Conservation (phyloP, 192 early-diverging fungal genomes). For the Gorgonomyces haynaldii region DNA sequence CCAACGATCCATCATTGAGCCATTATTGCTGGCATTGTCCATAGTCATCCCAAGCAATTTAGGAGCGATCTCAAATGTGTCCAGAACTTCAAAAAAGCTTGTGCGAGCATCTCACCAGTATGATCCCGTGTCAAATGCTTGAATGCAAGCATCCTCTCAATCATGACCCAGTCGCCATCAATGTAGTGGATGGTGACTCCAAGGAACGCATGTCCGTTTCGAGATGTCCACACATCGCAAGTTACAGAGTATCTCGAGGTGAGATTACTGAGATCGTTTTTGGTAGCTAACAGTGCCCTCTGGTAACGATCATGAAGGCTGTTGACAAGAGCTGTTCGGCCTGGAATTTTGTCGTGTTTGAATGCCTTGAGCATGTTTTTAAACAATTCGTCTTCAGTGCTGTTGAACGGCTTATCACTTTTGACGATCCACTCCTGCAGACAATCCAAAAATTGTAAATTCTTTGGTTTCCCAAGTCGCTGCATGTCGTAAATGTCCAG, state of each 20-base stretch:
- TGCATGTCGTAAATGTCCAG: no score
- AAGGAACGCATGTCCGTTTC: neutral
- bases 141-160: neutral
- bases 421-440: no score
- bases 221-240: neutral
- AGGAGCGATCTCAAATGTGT: neutral
- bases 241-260: slow-evolving; percentile 1
- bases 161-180: neutral
- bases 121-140: neutral
- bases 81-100: slow-evolving; percentile 6
- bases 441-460: no score
- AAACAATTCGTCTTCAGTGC: no score
- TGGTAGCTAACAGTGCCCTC: no score
- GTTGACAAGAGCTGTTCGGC: no score
- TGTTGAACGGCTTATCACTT: no score
- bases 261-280: no score
- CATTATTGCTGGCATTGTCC: slow-evolving; percentile 5
- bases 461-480: no score
- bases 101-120: neutral
- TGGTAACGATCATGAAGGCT: no score
- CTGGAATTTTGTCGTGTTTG: no score
- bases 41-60: slow-evolving; percentile 1
- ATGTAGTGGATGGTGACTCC: slow-evolving; percentile 5
- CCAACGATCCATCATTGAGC: neutral
- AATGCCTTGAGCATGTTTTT: no score